phyloP scores from a whole-genome alignment of 1,284 basidiomycete species.

The Naganishia liquefaciens region DNA sequence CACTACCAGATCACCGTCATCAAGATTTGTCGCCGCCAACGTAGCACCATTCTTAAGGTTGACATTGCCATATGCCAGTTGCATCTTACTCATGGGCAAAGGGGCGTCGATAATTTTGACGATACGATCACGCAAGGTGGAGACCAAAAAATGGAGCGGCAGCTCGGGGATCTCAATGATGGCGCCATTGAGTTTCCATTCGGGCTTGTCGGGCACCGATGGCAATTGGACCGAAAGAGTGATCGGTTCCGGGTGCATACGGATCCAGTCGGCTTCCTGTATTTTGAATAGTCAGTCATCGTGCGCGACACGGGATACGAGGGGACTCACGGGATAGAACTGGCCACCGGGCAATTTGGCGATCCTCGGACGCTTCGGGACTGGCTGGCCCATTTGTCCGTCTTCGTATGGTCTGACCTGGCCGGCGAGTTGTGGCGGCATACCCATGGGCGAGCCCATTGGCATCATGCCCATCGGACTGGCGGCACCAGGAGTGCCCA shows the following conservation, averaged over 20 bases:
- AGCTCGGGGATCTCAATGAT: constrained; percentile 74
- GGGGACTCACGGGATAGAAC: constrained; percentile 68
- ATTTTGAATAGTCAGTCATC: constrained; percentile 11
- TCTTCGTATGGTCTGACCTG: constrained; percentile 53
- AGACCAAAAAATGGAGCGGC: constrained; percentile 76
- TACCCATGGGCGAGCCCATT: constrained; percentile 51
- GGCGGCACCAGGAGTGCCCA: constrained; percentile 34
- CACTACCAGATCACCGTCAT: constrained; percentile 78
- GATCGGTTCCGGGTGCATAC: constrained; percentile 84
- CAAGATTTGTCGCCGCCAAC: constrained; percentile 81
- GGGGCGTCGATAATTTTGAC: constrained; percentile 71
- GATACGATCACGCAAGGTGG: constrained; percentile 82
- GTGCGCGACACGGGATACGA: constrained; percentile 22
- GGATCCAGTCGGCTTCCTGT: constrained; percentile 71
- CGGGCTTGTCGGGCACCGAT: constrained; percentile 71
- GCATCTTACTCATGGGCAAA: constrained; percentile 73
- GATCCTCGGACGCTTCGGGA: constrained; percentile 74
- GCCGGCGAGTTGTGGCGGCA: constrained; percentile 47
- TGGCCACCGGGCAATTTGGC: constrained; percentile 77
- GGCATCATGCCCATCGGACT: constrained; percentile 14
- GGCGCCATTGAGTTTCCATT: constrained; percentile 85
- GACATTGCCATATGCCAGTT: constrained; percentile 73
- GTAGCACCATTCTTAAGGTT: constrained; percentile 81
- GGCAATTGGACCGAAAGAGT: constrained; percentile 80
- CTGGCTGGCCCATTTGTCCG: constrained; percentile 59